A percentile compares a stretch with the other conserved stretches of the same genome.
These are phyloP conservation scores for Neospora caninum DNA, from an alignment of 169 alveolate species.

Conservation along the genomic window DNA sequence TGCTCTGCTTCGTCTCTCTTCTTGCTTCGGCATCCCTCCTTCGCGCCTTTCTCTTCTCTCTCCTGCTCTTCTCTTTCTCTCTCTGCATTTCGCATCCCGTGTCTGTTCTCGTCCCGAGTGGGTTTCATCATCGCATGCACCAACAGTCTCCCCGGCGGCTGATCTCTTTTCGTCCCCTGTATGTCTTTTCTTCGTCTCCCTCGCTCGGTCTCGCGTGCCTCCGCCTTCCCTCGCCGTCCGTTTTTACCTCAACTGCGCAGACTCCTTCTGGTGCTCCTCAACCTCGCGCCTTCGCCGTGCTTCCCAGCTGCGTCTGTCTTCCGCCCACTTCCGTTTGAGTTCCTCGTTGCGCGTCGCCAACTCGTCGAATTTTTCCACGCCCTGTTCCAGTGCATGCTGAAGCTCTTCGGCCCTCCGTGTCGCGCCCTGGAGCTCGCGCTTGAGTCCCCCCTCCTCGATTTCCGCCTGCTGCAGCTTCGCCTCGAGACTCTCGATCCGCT, in stretches of 20 bases:
- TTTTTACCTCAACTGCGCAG: neutral
- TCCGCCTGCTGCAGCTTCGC: neutral
- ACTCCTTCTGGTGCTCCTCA: neutral
- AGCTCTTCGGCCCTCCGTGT: neutral
- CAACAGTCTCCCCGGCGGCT: neutral
- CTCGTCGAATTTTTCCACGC: neutral
- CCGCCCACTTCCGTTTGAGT: neutral
- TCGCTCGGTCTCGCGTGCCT: neutral
- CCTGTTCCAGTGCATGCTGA: constrained; percentile 17
- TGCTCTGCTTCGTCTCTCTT: neutral
- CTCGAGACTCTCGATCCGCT: neutral
- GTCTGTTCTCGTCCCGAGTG: neutral
- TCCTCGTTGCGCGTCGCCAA: neutral
- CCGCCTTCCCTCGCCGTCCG: neutral
- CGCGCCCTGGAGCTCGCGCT: neutral
- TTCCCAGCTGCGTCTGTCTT: neutral
- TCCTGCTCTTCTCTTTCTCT: neutral
- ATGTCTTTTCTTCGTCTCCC: too few species aligned
- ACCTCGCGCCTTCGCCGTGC: neutral
- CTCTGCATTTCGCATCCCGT: neutral
- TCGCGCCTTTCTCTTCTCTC: too few species aligned
- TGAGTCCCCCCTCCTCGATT: neutral
- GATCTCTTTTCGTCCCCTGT: neutral
- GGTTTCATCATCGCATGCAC: neutral
- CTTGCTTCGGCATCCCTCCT: too few species aligned